A percentile compares a stretch with the other conserved stretches of the same genome.
Evolutionary conservation across 1,139 yeast genomes (phyloP).

Genomic region (Protomyces inouyei): DNA sequence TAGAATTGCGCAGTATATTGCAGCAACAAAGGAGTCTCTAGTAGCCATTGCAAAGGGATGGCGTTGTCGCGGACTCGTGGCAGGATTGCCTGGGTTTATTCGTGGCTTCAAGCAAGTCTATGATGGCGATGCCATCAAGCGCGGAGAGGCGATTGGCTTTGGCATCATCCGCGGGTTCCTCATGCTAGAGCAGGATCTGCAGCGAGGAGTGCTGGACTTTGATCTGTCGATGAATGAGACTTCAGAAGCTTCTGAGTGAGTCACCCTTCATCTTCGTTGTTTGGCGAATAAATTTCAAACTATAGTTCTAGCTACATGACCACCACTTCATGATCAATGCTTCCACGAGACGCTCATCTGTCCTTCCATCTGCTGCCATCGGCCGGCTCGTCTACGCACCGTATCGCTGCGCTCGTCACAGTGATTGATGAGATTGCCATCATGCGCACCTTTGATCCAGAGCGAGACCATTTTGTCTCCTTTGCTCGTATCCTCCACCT

Average conservation of each 20-base stretch:
- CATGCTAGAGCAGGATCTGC: background rate
- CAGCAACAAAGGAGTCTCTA: background rate
- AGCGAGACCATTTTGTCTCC: slow-evolving; percentile 11
- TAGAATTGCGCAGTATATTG: background rate
- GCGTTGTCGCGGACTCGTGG: background rate
- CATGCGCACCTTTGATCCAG: slow-evolving; percentile 19
- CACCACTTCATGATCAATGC: background rate
- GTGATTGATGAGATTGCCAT: background rate
- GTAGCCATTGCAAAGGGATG: background rate
- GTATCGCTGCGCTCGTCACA: slow-evolving; percentile 6
- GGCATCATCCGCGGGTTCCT: background rate
- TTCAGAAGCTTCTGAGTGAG: no score
- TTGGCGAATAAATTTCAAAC: background rate
- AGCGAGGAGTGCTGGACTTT: background rate
- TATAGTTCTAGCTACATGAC: background rate
- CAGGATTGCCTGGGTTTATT: background rate
- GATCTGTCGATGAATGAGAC: no score
- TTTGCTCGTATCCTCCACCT: slow-evolving; percentile 11
- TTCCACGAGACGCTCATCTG: background rate
- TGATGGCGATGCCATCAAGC: background rate
- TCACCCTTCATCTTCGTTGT: background rate
- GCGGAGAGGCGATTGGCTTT: background rate
- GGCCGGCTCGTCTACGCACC: background rate
- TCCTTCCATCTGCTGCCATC: slow-evolving; percentile 20
- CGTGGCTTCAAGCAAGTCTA: background rate